Evolutionary conservation across 306 rosid species (phyloP), one percentile per base, ranked within the genome.

Genomic region (Cicer cuneatum): DNA sequence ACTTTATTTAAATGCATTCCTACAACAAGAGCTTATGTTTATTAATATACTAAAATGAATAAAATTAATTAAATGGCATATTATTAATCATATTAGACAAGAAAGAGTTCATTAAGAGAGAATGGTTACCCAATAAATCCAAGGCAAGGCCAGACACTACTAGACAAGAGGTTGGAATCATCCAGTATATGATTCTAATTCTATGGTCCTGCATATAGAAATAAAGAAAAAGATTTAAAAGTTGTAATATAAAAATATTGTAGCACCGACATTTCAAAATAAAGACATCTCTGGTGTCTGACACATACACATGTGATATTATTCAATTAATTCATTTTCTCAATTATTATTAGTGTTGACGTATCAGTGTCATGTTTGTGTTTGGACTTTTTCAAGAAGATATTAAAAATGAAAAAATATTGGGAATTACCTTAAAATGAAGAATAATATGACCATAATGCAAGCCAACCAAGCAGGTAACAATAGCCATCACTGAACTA

Each of bases 391-490:
- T 0, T 13, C 6, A 29, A 52, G n/a, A 47, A 62, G 24, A 63
- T 18, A 15, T 48, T 58, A 5, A 33, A 38, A 60, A 73, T 8
- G 35, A 7, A 38, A 69, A 46, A 14, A 3, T 38, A 14, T 29
- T 29, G 8, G 9, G 42, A 35, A 11, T 85, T 71, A 92, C 97
- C 92, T 90, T 86, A 42, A 89, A 92, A 76, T 95, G 99, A 76
- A 90, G 83, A 74, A 95, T 89, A 40, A 95, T 86, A 71, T 92
- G 99, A 14, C 99, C 99, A 2, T 70, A 92, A 71, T 95, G 98
- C 89, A 95, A 75, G 68, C 99, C 99, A 78, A 95, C 29, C 82
- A 95, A 87, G 90, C 98, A 95, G 72, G 99, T 92, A 70, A 90
- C 92, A 54, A 95, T 57, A 7, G 98, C 98, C 99, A 95, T 90